Percentiles rank a stretch among this genome's conserved stretches.
These are phyloP conservation scores for Hypholoma sublateritium DNA, from an alignment of 768 basidiomycete species.

Conservation along the genomic window DNA sequence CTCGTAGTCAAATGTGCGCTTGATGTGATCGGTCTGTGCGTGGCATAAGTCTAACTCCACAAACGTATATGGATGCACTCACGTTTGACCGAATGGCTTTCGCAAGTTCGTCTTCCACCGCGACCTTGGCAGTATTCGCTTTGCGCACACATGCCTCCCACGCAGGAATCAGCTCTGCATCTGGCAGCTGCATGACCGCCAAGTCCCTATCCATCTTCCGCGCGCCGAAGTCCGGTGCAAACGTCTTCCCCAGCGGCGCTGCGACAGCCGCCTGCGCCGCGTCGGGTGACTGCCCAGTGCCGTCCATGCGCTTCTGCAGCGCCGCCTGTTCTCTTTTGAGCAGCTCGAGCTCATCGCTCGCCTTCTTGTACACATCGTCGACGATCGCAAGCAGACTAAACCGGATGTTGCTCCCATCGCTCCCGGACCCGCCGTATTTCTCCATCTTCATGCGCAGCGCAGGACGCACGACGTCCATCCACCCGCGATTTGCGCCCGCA, in stretches of 20 bases:
- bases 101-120: slow-evolving; percentile 49
- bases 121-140: slow-evolving; percentile 37
- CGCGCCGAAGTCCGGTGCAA: slow-evolving; percentile 44
- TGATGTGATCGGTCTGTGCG: slow-evolving; percentile 48
- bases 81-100: slow-evolving; percentile 47
- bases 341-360: slow-evolving; percentile 54
- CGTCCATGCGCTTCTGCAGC: slow-evolving; percentile 44
- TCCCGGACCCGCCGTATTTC: slow-evolving; percentile 47
- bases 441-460: slow-evolving; percentile 63
- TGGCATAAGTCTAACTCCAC: neutral
- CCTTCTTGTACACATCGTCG: slow-evolving; percentile 45
- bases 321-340: slow-evolving; percentile 44
- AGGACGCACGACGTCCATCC: slow-evolving; percentile 65
- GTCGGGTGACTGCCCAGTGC: slow-evolving; percentile 43
- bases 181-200: slow-evolving; percentile 43
- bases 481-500: slow-evolving; percentile 21
- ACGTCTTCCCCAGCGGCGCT: slow-evolving; percentile 29
- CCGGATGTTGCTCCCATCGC: slow-evolving; percentile 46
- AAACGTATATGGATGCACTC: slow-evolving; percentile 18
- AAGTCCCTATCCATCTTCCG: slow-evolving; percentile 42
- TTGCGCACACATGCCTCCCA: slow-evolving; percentile 50
- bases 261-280: slow-evolving; percentile 24
- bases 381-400: slow-evolving; percentile 65
- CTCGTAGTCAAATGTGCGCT: slow-evolving; percentile 63
- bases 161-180: slow-evolving; percentile 30